These are phyloP conservation scores for Pulveroboletus sp. DNA, from an alignment of 768 basidiomycete genomes.

Conservation along the genomic window DNA sequence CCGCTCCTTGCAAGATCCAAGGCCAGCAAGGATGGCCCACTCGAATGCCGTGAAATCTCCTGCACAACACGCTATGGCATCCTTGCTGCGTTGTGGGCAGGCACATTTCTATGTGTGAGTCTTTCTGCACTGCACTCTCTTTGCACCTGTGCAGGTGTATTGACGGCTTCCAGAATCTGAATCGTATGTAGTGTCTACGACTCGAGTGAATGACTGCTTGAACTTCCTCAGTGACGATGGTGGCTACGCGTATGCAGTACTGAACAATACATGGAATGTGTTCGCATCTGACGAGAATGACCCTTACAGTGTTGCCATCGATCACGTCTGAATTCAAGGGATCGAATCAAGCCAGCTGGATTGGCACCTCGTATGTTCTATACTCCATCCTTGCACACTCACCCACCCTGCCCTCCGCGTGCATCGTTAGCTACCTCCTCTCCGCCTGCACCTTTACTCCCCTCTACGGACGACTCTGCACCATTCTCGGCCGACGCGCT, in stretches of 20 bases:
- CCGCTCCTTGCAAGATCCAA: constrained; percentile 21
- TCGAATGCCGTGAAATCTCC: constrained; percentile 59
- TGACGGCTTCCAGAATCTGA: constrained; percentile 8
- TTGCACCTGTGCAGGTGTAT: no score
- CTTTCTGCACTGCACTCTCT: background rate
- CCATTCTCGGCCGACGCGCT: constrained; percentile 63
- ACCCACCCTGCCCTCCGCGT: background rate
- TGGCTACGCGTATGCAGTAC: constrained; percentile 20
- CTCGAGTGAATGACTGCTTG: background rate
- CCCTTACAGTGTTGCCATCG: no score
- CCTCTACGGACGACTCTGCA: constrained; percentile 72
- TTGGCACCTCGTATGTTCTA: constrained; percentile 21
- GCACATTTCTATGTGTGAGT: constrained; percentile 67
- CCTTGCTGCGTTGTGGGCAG: constrained; percentile 62
- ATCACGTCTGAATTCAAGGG: constrained; percentile 23
- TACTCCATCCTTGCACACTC: background rate
- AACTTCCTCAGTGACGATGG: constrained; percentile 17
- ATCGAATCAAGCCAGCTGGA: constrained; percentile 28
- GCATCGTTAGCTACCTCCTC: constrained; percentile 67
- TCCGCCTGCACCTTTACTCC: constrained; percentile 79
- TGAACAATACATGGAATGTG: no score
- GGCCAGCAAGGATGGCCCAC: constrained; percentile 1
- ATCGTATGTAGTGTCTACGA: constrained; percentile 3
- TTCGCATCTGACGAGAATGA: no score
- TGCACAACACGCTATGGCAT: constrained; percentile 54